Conservation (phyloP, 768 basidiomycete genomes). For the Phlegmacium glaucopus region DNA sequence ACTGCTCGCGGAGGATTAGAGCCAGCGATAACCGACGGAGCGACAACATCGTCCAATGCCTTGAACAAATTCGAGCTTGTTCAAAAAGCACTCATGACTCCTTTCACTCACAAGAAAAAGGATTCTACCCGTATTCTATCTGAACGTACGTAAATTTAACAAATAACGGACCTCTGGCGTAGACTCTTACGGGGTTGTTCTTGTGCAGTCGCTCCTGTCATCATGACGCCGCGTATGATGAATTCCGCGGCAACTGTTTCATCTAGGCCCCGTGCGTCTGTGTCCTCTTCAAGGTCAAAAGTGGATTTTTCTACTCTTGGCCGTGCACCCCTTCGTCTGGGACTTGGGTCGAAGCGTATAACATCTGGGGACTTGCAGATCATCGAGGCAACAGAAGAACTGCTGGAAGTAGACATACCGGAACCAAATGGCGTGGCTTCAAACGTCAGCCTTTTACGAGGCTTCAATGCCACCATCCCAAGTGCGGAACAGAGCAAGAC, state of each 20-base stretch:
- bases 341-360: slow-evolving; percentile 60
- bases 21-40: slow-evolving; percentile 28
- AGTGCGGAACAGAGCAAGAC: slow-evolving; percentile 78
- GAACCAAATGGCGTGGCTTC: slow-evolving; percentile 69
- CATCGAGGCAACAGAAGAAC: slow-evolving; percentile 76
- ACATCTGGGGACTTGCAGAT: slow-evolving; percentile 85
- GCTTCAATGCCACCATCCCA: slow-evolving; percentile 94
- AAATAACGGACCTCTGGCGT: not conserved
- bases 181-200: slow-evolving; percentile 5
- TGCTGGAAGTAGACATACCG: slow-evolving; percentile 68
- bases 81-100: slow-evolving; percentile 68
- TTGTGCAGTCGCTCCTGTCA: slow-evolving; percentile 72
- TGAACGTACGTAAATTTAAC: slow-evolving; percentile 51
- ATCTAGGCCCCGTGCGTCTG: slow-evolving; percentile 39
- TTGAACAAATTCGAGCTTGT: slow-evolving; percentile 57
- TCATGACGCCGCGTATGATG: slow-evolving; percentile 87
- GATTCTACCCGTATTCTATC: slow-evolving; percentile 73
- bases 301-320: slow-evolving; percentile 78
- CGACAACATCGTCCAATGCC: slow-evolving; percentile 27
- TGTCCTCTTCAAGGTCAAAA: slow-evolving; percentile 32
- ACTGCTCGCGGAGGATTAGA: slow-evolving; percentile 38
- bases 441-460: slow-evolving; percentile 78
- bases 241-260: slow-evolving; percentile 66
- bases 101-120: slow-evolving; percentile 63
- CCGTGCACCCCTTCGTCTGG: slow-evolving; percentile 70